A percentile compares a stretch with the other conserved stretches of the same genome.
Evolutionary conservation across 768 basidiomycete genomes (phyloP).

Genomic region (Serendipita vermifera): DNA sequence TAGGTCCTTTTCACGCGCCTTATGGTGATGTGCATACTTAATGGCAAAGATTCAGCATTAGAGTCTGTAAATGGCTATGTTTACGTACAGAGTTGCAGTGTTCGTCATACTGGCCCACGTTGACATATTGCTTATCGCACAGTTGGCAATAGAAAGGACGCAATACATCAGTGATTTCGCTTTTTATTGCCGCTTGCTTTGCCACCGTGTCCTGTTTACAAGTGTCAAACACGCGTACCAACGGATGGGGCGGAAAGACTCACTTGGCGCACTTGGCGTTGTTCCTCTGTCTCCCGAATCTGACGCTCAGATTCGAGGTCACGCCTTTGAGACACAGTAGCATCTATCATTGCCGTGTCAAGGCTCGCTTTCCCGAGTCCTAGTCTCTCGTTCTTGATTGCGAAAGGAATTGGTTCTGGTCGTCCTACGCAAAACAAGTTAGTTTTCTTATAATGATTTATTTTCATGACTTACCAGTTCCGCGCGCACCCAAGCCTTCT

Average conservation of each 20-base stretch:
- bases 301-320: conserved; percentile 71
- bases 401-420: conserved; percentile 71
- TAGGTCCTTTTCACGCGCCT: conserved; percentile 70
- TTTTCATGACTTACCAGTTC: conserved; percentile 41
- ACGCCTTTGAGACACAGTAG: conserved; percentile 70
- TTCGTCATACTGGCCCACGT: conserved; percentile 76
- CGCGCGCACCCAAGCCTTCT: conserved; percentile 59
- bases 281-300: conserved; percentile 65
- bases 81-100: conserved; percentile 55
- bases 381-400: conserved; percentile 61
- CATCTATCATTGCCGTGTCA: conserved; percentile 73
- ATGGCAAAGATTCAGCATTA: too few relatives aligned
- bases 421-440: conserved; percentile 38
- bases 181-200: conserved; percentile 48
- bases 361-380: conserved; percentile 69
- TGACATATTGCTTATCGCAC: conserved; percentile 82
- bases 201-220: conserved; percentile 44
- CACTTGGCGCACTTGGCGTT: conserved; percentile 61
- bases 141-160: conserved; percentile 67
- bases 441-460: background rate
- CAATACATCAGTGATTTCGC: conserved; percentile 54
- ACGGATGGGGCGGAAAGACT: conserved; percentile 11
- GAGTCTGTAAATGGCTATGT: conserved; percentile 12
- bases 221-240: background rate
- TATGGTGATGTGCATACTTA: conserved; percentile 71